Conservation (phyloP, 345 rosid genomes). For the Aquilaria yunnanensis region DNA sequence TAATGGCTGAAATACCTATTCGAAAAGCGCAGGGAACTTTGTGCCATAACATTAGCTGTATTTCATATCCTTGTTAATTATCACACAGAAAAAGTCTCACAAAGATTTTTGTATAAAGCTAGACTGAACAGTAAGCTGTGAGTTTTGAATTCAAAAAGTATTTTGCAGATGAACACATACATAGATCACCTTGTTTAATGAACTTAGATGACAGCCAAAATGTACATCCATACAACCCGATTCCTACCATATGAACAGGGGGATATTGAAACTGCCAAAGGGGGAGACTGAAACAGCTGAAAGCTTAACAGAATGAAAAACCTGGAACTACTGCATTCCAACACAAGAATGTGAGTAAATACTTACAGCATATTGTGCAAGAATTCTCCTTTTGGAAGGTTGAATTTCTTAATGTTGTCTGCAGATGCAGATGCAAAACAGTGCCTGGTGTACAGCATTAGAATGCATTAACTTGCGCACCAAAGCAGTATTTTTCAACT, state of each 20-base stretch:
- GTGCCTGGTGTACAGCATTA: constrained; percentile 40
- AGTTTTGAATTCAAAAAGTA: too few relatives aligned
- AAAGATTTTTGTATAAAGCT: too few relatives aligned
- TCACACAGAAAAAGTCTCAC: too few relatives aligned
- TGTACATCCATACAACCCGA: background rate
- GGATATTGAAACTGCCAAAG: too few relatives aligned
- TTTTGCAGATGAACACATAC: too few relatives aligned
- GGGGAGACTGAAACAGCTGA: background rate
- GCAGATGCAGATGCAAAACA: constrained; percentile 98
- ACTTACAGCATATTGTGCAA: constrained; percentile 98
- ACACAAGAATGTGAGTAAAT: constrained; percentile 10
- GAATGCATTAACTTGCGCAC: constrained; percentile 6
- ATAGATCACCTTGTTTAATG: too few relatives aligned
- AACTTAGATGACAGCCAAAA: background rate
- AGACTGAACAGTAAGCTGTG: too few relatives aligned
- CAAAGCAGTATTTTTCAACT: background rate
- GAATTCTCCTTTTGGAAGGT: constrained; percentile 90
- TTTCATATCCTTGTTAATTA: background rate
- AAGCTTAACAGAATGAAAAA: background rate
- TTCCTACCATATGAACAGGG: background rate
- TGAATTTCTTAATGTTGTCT: constrained; percentile 90
- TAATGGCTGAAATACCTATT: background rate
- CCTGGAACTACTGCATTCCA: background rate
- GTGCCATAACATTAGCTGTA: background rate
- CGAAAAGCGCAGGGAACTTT: background rate